phyloP scores from a whole-genome alignment of 495 filamentous ascomycete species.

The Pyrenopolyporus hunteri region DNA sequence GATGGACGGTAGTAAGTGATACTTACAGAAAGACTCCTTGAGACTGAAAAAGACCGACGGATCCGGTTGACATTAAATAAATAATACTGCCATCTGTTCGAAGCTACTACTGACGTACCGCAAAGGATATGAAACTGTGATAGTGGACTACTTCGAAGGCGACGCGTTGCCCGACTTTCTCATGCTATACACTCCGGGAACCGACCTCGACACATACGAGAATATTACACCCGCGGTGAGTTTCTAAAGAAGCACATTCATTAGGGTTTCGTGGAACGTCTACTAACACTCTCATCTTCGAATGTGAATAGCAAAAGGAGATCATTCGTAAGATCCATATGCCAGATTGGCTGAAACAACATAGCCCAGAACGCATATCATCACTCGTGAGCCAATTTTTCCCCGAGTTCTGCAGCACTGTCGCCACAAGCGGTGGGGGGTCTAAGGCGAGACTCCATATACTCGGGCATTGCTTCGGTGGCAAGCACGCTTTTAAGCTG shows the following conservation, averaged over 20 bases:
- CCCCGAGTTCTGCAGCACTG: background rate
- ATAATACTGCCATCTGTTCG: background rate
- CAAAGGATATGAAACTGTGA: slow-evolving; percentile 9
- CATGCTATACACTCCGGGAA: slow-evolving; percentile 15
- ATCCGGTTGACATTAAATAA: too few species aligned
- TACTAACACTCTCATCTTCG: background rate
- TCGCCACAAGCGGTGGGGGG: background rate
- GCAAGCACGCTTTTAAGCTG: slow-evolving; percentile 19
- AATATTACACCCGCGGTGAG: slow-evolving; percentile 1
- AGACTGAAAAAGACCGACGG: too few species aligned
- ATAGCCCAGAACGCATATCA: slow-evolving; percentile 1
- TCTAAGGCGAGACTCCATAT: background rate
- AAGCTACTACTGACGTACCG: background rate
- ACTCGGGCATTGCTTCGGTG: slow-evolving; percentile 16
- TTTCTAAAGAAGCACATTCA: background rate
- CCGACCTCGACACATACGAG: slow-evolving; percentile 6
- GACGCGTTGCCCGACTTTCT: slow-evolving; percentile 15
- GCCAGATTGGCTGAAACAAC: slow-evolving; percentile 9
- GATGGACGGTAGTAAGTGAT: too few species aligned
- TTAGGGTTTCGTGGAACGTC: background rate
- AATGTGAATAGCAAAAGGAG: background rate
- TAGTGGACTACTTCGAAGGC: slow-evolving; percentile 17
- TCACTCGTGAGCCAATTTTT: slow-evolving; percentile 8
- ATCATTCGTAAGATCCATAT: slow-evolving; percentile 18
- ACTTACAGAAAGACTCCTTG: too few species aligned